Conservation (phyloP, 2,329 filamentous ascomycete species). For the Lecanicillium sp. region DNA sequence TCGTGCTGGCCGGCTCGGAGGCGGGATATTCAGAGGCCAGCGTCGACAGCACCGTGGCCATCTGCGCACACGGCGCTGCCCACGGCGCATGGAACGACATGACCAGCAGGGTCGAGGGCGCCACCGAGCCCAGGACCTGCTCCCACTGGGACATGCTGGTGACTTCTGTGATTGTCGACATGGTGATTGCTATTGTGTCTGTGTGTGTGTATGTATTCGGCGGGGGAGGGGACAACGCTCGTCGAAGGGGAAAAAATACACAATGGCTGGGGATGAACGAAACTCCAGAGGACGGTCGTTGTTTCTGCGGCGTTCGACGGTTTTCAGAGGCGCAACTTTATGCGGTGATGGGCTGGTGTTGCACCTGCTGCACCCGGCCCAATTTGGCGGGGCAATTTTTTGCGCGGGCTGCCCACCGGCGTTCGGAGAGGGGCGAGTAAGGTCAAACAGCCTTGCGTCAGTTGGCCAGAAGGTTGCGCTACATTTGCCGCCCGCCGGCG, state of each 20-base stretch:
- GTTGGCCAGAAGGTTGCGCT: slow-evolving; percentile 11
- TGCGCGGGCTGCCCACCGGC: slow-evolving; percentile 6
- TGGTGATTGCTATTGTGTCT: slow-evolving; percentile 26
- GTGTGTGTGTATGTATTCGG: background rate
- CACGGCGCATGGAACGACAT: slow-evolving; percentile 95
- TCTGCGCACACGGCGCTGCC: slow-evolving; percentile 93
- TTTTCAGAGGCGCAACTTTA: no score
- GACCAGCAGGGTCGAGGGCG: slow-evolving; percentile 65
- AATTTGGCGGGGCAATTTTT: slow-evolving; percentile 12
- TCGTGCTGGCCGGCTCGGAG: slow-evolving; percentile 56
- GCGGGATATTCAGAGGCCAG: slow-evolving; percentile 80
- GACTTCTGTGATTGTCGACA: slow-evolving; percentile 75
- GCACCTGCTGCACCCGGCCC: no score
- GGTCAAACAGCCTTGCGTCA: slow-evolving; percentile 15
- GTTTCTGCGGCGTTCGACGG: no score
- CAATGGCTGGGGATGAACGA: no score
- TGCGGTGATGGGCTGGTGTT: no score
- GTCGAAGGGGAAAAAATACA: no score
- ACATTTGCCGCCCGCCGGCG: background rate
- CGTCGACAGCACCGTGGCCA: slow-evolving; percentile 77
- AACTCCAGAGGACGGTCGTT: no score
- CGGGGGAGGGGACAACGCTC: no score
- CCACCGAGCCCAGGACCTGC: slow-evolving; percentile 56
- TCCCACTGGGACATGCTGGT: slow-evolving; percentile 67
- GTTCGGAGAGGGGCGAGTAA: slow-evolving; percentile 8